Conservation (phyloP, 805 yeast genomes). For the Ogataea haglerorum region DNA sequence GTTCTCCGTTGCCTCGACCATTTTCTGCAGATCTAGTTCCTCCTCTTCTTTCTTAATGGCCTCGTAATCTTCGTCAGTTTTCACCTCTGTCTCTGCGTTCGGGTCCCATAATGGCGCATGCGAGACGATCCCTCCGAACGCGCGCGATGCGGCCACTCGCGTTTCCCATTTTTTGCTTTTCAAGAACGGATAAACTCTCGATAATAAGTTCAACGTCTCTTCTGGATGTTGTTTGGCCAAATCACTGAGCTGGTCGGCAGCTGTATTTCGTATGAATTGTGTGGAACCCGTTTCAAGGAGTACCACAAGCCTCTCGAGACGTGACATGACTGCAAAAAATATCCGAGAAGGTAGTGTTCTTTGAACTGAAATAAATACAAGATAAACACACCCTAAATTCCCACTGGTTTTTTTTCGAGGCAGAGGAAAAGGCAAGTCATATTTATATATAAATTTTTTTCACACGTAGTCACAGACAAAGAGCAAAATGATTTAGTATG, state of each 20-base stretch:
- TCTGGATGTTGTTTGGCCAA: constrained; percentile 94
- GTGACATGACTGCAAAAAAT: constrained; percentile 25
- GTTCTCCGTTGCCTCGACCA: constrained; percentile 44
- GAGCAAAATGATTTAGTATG: background rate
- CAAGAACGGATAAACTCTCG: constrained; percentile 88
- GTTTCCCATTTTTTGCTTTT: constrained; percentile 92
- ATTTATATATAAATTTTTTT: constrained; percentile 8
- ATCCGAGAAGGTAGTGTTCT: background rate
- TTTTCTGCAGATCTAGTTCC: constrained; percentile 30
- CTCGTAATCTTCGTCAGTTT: constrained; percentile 5
- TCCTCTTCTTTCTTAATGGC: constrained; percentile 22
- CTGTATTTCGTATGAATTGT: constrained; percentile 87
- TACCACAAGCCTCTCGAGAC: constrained; percentile 36
- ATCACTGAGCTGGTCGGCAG: constrained; percentile 95
- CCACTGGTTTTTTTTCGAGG: constrained; percentile 9
- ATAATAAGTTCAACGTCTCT: constrained; percentile 74
- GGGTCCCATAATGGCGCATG: constrained; percentile 87
- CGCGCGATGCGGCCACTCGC: constrained; percentile 88
- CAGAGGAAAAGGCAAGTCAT: constrained; percentile 3
- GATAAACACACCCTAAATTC: constrained; percentile 10
- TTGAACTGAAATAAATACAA: background rate
- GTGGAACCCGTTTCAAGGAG: constrained; percentile 92
- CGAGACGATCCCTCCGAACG: constrained; percentile 87
- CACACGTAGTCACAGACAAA: constrained; percentile 2
- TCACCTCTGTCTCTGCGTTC: constrained; percentile 35